These are phyloP conservation scores for Myxozyma lipomycoides DNA, from an alignment of 805 yeast genomes.

Conservation along the genomic window DNA sequence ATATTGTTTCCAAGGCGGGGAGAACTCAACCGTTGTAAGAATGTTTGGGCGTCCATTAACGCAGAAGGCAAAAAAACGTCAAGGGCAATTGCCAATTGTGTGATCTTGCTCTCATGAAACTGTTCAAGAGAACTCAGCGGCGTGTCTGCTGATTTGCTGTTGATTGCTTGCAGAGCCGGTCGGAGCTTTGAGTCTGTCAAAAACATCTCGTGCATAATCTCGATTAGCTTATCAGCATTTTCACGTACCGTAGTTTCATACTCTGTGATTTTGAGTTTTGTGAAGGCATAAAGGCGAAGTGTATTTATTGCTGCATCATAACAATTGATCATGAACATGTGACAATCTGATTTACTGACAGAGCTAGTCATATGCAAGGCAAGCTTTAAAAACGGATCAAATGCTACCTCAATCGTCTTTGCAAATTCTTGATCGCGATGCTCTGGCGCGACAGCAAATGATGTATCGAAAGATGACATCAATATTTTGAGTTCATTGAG, in stretches of 20 bases:
- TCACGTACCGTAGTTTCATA: not conserved
- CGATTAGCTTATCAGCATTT: constrained; percentile 5
- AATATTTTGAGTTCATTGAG: constrained; percentile 57
- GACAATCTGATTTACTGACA: constrained; percentile 34
- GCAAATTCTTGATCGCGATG: constrained; percentile 24
- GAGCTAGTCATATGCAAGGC: constrained; percentile 30
- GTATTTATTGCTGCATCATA: constrained; percentile 36
- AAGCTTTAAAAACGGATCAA: constrained; percentile 36
- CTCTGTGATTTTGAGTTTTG: constrained; percentile 15
- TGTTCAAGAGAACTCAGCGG: constrained; percentile 6
- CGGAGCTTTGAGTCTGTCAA: constrained; percentile 14
- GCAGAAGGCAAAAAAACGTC: constrained; percentile 40
- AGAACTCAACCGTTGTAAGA: constrained; percentile 35
- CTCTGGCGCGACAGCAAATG: constrained; percentile 29
- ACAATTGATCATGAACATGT: constrained; percentile 38
- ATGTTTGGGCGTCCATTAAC: constrained; percentile 33
- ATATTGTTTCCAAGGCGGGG: constrained; percentile 37
- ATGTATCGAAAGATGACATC: constrained; percentile 45
- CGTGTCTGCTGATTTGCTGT: constrained; percentile 5
- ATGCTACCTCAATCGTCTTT: constrained; percentile 33
- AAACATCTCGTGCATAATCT: constrained; percentile 12
- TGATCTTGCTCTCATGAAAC: constrained; percentile 11
- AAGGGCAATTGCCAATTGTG: constrained; percentile 29
- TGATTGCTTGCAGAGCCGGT: constrained; percentile 9
- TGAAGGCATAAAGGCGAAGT: constrained; percentile 22